A percentile compares a stretch with the other conserved stretches of the same genome.
Conservation (phyloP, 768 basidiomycete genomes). For the Amanita molliuscula region DNA sequence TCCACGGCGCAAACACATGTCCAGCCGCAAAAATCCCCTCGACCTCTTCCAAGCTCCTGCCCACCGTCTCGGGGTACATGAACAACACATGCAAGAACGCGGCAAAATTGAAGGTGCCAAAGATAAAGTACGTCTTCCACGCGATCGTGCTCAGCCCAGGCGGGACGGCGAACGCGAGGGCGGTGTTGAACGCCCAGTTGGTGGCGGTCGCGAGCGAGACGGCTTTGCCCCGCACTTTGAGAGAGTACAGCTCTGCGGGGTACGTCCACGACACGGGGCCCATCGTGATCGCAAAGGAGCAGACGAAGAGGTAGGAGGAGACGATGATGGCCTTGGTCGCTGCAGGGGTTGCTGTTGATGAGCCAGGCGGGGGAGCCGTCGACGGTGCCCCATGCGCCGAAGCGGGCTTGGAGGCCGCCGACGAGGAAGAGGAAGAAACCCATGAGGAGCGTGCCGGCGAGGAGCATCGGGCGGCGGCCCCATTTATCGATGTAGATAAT, state of each 20-base stretch:
- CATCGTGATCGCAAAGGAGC: slow-evolving; percentile 64
- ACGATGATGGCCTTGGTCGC: slow-evolving; percentile 67
- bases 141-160: slow-evolving; percentile 58
- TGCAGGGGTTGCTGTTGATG: slow-evolving; percentile 38
- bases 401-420: slow-evolving; percentile 62
- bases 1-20: slow-evolving; percentile 64
- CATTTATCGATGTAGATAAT: slow-evolving; percentile 65
- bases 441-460: slow-evolving; percentile 58
- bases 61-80: slow-evolving; percentile 74
- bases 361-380: slow-evolving; percentile 35
- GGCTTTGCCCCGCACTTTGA: slow-evolving; percentile 12
- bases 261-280: slow-evolving; percentile 74
- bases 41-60: slow-evolving; percentile 66
- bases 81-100: slow-evolving; percentile 65
- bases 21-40: slow-evolving; percentile 70
- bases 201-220: slow-evolving; percentile 4
- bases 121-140: slow-evolving; percentile 71
- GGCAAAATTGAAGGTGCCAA: slow-evolving; percentile 67
- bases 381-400: slow-evolving; percentile 50
- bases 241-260: slow-evolving; percentile 43
- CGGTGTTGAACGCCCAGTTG: slow-evolving; percentile 66
- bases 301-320: slow-evolving; percentile 70
- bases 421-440: slow-evolving; percentile 72
- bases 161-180: slow-evolving; percentile 67
- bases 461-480: slow-evolving; percentile 71